Evolutionary conservation across 2,329 filamentous ascomycete species (phyloP).

Genomic region (Thelonectria olida): DNA sequence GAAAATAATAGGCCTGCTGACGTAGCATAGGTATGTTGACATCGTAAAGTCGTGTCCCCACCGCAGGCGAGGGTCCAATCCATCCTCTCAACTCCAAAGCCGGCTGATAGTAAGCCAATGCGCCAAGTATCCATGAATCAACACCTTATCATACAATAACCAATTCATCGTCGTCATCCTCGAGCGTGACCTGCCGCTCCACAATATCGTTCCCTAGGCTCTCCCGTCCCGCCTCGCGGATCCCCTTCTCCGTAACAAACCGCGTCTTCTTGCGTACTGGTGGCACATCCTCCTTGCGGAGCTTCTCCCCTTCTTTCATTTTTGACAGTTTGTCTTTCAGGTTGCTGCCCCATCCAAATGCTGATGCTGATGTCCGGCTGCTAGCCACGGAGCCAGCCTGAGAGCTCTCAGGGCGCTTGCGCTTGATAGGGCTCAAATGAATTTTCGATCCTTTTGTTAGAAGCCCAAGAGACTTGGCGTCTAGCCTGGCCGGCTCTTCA

Average conservation of each 20-base stretch:
- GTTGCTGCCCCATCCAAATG: constrained; percentile 66
- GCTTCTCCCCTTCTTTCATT: constrained; percentile 69
- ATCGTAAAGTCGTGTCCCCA: constrained; percentile 34
- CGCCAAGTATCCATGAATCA: constrained; percentile 25
- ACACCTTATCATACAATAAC: constrained; percentile 53
- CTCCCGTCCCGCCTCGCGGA: constrained; percentile 79
- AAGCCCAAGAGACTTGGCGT: constrained; percentile 52
- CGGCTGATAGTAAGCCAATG: constrained; percentile 28
- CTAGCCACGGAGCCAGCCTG: constrained; percentile 42
- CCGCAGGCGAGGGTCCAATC: constrained; percentile 22
- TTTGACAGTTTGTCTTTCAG: constrained; percentile 65
- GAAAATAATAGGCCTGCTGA: constrained; percentile 26
- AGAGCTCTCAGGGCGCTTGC: constrained; percentile 62
- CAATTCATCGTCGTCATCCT: constrained; percentile 62
- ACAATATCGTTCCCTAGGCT: constrained; percentile 68
- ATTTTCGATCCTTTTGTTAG: constrained; percentile 53
- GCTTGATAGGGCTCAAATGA: constrained; percentile 67
- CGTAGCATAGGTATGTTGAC: constrained; percentile 26
- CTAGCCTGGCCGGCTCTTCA: constrained; percentile 46
- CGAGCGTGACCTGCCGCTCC: constrained; percentile 47
- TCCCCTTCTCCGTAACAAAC: constrained; percentile 82
- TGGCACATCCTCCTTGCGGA: constrained; percentile 47
- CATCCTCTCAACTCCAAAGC: constrained; percentile 30
- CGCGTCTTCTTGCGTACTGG: constrained; percentile 77
- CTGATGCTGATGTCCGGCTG: constrained; percentile 41